Percentiles rank a stretch among this genome's conserved stretches.
Evolutionary conservation across 2,329 filamentous ascomycete species (phyloP).

Genomic region (Claviceps spartinae): DNA sequence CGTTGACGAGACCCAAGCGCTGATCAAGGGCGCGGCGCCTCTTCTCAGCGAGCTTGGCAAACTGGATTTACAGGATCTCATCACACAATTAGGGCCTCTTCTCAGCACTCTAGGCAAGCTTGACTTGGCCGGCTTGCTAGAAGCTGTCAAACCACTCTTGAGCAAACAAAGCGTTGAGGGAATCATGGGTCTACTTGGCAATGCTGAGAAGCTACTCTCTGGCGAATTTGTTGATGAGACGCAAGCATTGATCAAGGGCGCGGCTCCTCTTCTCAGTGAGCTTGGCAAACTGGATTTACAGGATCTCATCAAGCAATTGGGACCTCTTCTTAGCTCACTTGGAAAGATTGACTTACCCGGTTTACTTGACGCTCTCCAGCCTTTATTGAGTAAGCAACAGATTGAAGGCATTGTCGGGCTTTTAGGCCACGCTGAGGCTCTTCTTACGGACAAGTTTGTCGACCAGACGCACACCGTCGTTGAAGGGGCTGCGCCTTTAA

Average conservation of each 20-base stretch:
- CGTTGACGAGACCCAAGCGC: slow-evolving; percentile 15
- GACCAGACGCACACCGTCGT: slow-evolving; percentile 19
- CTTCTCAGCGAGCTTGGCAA: slow-evolving; percentile 12
- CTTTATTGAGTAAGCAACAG: slow-evolving; percentile 20
- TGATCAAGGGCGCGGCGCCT: slow-evolving; percentile 16
- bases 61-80: slow-evolving; percentile 13
- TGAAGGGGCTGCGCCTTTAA: slow-evolving; percentile 21
- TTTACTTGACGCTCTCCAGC: slow-evolving; percentile 19
- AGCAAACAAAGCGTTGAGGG: slow-evolving; percentile 16
- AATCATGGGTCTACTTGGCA: slow-evolving; percentile 18
- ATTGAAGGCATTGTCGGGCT: slow-evolving; percentile 21
- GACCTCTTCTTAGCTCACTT: slow-evolving; percentile 18
- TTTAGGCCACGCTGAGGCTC: slow-evolving; percentile 21
- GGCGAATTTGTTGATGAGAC: slow-evolving; percentile 17
- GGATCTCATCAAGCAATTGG: slow-evolving; percentile 15
- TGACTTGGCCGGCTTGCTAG: slow-evolving; percentile 18
- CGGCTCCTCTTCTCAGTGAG: slow-evolving; percentile 13
- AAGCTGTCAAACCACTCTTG: slow-evolving; percentile 15
- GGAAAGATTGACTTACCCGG: slow-evolving; percentile 19
- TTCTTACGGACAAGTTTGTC: slow-evolving; percentile 18
- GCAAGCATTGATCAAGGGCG: slow-evolving; percentile 15
- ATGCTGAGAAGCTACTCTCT: slow-evolving; percentile 16
- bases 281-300: slow-evolving; percentile 15
- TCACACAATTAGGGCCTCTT: slow-evolving; percentile 17
- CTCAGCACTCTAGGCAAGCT: slow-evolving; percentile 18